Conservation (phyloP, 75 land plant species). For the Adiantum capillusveneris region DNA sequence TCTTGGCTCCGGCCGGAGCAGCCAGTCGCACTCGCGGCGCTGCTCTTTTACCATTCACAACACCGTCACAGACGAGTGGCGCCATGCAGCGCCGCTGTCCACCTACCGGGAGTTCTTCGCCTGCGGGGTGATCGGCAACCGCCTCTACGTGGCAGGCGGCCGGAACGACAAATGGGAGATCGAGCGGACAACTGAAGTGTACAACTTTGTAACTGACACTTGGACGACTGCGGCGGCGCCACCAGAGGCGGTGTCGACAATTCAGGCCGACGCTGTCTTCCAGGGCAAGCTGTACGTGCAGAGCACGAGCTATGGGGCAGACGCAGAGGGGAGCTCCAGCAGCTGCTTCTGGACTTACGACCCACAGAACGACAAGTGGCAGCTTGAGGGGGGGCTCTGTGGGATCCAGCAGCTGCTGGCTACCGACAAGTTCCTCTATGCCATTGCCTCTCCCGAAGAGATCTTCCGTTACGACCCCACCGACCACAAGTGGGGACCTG, state of each 20-base stretch:
- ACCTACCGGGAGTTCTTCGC: conserved; percentile 25
- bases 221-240: conserved; percentile 16
- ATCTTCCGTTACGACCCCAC: neutral
- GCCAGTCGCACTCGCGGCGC: neutral
- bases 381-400: conserved; percentile 1
- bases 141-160: conserved; percentile 37
- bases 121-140: conserved; percentile 32
- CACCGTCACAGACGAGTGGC: conserved; percentile 33
- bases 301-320: neutral
- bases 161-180: conserved; percentile 19
- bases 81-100: conserved; percentile 25
- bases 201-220: conserved; percentile 14
- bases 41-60: conserved; percentile 12
- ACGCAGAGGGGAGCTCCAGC: too few relatives aligned
- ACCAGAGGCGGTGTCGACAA: conserved; percentile 13
- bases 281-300: conserved; percentile 3
- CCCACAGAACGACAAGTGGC: neutral
- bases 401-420: neutral
- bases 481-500: neutral
- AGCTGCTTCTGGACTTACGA: too few relatives aligned
- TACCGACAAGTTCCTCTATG: neutral
- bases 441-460: neutral
- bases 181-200: conserved; percentile 25
- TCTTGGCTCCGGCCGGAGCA: conserved; percentile 26
- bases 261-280: neutral